Evolutionary conservation across 352 stramenopile species (phyloP), one percentile per base, ranked within the genome.

Genomic region (Blastocystis sp.): DNA sequence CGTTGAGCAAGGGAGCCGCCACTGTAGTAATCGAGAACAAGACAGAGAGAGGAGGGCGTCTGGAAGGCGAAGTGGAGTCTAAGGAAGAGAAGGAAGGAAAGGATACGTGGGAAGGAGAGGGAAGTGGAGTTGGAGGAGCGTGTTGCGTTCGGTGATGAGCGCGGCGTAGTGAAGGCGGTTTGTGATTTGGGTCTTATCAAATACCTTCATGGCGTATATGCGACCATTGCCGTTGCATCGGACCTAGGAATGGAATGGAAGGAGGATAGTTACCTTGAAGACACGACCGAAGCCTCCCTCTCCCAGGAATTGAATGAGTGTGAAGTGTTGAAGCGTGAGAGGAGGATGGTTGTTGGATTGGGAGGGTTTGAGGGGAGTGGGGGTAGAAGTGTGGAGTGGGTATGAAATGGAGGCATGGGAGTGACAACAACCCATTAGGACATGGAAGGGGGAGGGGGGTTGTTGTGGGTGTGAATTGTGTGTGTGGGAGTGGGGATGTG

Each of bases 1-100:
- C 90, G 91, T 98, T 95, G 91, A 98, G 98, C 89, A 52, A 99
- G 92, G 90, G 98, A 96, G 59, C 96, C 96, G 14, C 96, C 96
- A 3, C 95, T 93, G 90, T 95, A 98, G 82, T 98, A 98, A 91
- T 99, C 96, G 17, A 98, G 91, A 45, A 98, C 95, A 52, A 99
- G 93, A 90, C 97, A 98, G 40, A 98, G 92, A 90, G 98, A 98
- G 81, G 95, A 93, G 45, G 93, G 77, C 19, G 94, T 97, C 92
- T 98, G 96, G 90, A 98, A 98, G 43, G 95, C 94, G 91, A 96
- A 98, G 90, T 98, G 94, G 52, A 98, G 91, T 62, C 95, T 96
- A 86, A 98, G 95, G 80, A 98, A 97, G 43, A 14, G 40, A 17
- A 2, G 66, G 38, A 2, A 67, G 9, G 7, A 52, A 69, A 45